phyloP scores from a whole-genome alignment of 139 green algal genomes.

The Volvox reticuliferus region DNA sequence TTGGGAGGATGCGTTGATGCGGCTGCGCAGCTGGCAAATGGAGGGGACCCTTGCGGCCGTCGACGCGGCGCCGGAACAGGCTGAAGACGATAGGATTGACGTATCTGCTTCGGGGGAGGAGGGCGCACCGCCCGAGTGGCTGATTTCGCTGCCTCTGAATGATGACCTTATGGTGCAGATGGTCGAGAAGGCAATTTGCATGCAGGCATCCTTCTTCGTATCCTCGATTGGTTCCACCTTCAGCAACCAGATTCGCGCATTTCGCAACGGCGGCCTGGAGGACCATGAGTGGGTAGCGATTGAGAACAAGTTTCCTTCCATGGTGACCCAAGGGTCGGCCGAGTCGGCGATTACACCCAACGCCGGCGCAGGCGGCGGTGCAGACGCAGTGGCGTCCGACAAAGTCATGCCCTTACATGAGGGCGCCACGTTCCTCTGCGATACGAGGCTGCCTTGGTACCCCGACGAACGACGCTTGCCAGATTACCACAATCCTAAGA shows the following conservation, averaged over 20 bases:
- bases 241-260: slow-evolving; percentile 40
- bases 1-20: slow-evolving; percentile 29
- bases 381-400: not conserved
- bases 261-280: slow-evolving; percentile 39
- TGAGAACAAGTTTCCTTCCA: not conserved
- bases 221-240: slow-evolving; percentile 42
- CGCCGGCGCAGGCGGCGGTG: not conserved
- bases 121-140: not conserved
- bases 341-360: not conserved
- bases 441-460: not conserved
- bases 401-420: not conserved
- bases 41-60: no score
- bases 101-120: not conserved
- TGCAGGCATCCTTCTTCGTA: slow-evolving; percentile 36
- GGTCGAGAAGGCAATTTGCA: slow-evolving; percentile 52
- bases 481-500: slow-evolving; percentile 31
- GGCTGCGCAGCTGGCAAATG: slow-evolving; percentile 12
- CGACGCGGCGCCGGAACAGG: not conserved
- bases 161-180: slow-evolving; percentile 49
- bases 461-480: not conserved
- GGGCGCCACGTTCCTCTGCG: not conserved
- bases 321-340: not conserved
- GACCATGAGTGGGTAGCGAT: not conserved
- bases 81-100: no score
- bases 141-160: not conserved